Percentiles rank a stretch among this genome's conserved stretches.
Evolutionary conservation across 805 yeast genomes (phyloP).

Genomic region (Lipomyces lipofer): DNA sequence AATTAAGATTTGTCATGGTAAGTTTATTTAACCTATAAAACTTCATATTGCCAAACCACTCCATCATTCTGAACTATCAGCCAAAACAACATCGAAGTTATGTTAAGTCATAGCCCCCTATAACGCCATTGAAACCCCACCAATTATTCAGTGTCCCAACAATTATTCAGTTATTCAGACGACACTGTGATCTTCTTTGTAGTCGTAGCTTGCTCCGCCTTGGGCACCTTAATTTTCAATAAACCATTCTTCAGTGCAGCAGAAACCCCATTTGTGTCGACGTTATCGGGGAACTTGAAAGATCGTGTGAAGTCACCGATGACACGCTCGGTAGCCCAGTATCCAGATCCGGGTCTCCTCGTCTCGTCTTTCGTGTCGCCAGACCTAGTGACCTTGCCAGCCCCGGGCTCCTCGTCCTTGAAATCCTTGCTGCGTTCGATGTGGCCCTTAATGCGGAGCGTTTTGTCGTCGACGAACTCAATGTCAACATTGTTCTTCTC

Average conservation of each 20-base stretch:
- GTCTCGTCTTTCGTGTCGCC: constrained; percentile 1
- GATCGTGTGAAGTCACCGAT: constrained; percentile 29
- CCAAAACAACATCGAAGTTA: neutral
- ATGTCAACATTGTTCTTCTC: constrained; percentile 23
- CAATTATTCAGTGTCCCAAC: too few relatives aligned
- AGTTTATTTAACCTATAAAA: too few relatives aligned
- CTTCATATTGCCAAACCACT: too few relatives aligned
- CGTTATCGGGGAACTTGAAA: constrained; percentile 28
- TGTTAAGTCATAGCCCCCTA: neutral
- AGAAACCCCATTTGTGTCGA: constrained; percentile 26
- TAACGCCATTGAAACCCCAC: too few relatives aligned
- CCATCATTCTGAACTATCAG: too few relatives aligned
- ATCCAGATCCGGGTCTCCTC: constrained; percentile 4
- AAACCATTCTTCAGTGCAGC: constrained; percentile 29
- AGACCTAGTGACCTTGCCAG: neutral
- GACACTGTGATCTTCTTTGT: constrained; percentile 10
- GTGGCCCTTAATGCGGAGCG: constrained; percentile 26
- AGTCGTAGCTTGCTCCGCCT: constrained; percentile 7
- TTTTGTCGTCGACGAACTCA: constrained; percentile 29
- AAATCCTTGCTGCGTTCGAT: constrained; percentile 25
- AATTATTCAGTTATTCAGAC: too few relatives aligned
- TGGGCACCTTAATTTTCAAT: constrained; percentile 27
- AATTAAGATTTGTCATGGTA: too few relatives aligned
- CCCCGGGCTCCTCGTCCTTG: neutral
- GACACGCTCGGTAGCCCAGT: constrained; percentile 31